Percentiles rank a stretch among this genome's conserved stretches.
phyloP scores from a whole-genome alignment of 148 eudicot species.

The Silene uniflora region DNA sequence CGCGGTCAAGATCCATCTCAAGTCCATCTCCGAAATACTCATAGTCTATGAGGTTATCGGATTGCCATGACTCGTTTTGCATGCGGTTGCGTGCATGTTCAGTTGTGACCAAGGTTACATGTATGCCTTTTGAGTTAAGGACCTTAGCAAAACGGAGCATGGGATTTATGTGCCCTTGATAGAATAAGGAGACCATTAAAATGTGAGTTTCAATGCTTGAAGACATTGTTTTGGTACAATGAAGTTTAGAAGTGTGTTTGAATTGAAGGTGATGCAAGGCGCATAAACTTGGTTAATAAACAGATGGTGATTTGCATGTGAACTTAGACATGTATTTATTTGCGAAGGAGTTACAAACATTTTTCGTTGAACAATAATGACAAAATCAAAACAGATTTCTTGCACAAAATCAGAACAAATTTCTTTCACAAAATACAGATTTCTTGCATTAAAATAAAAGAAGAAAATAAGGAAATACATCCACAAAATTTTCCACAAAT shows the following conservation, averaged over 20 bases:
- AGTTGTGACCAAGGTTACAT: slow-evolving; percentile 39
- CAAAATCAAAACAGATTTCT: slow-evolving; percentile 2
- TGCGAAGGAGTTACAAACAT: neutral
- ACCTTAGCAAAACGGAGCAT: slow-evolving; percentile 36
- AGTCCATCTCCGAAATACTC: slow-evolving; percentile 38
- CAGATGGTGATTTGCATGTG: slow-evolving; percentile 10
- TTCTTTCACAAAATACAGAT: slow-evolving; percentile 2
- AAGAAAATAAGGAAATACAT: neutral
- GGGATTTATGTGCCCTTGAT: slow-evolving; percentile 46
- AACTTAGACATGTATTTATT: neutral
- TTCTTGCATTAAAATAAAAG: neutral
- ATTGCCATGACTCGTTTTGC: neutral
- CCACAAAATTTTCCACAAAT: neutral
- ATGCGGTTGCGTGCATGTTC: slow-evolving; percentile 22
- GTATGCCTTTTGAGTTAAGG: slow-evolving; percentile 30
- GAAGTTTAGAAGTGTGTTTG: neutral
- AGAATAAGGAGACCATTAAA: slow-evolving; percentile 41
- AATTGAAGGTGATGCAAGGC: neutral
- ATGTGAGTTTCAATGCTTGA: slow-evolving; percentile 22
- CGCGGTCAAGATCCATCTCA: slow-evolving; percentile 22
- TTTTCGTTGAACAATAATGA: neutral
- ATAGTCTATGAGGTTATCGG: slow-evolving; percentile 11
- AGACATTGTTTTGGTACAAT: slow-evolving; percentile 10
- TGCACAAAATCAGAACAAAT: neutral
- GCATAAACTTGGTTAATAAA: slow-evolving; percentile 3